phyloP scores from a whole-genome alignment of 2,329 filamentous ascomycete species.

The Pseudogymnoascus sp. region DNA sequence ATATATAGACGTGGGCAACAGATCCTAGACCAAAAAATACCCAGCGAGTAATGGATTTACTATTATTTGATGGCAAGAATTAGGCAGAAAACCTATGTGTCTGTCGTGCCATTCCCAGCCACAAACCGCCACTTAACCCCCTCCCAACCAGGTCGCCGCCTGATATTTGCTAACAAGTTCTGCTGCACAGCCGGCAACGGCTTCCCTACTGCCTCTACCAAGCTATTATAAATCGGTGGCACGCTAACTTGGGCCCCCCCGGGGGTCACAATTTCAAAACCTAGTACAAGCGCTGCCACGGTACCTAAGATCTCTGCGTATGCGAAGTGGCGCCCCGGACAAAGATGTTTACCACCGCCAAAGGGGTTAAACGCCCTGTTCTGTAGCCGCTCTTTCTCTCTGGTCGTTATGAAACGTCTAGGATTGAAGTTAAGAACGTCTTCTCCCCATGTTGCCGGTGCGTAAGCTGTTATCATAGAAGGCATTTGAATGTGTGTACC shows the following conservation, averaged over 20 bases:
- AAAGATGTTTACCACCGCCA: slow-evolving; percentile 33
- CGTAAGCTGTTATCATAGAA: slow-evolving; percentile 34
- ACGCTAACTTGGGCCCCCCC: slow-evolving; percentile 11
- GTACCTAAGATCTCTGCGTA: slow-evolving; percentile 32
- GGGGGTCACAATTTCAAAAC: slow-evolving; percentile 23
- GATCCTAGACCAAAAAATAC: neutral
- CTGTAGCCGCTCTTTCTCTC: slow-evolving; percentile 16
- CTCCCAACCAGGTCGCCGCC: slow-evolving; percentile 19
- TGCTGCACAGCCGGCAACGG: slow-evolving; percentile 15
- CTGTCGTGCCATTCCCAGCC: neutral
- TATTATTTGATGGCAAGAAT: neutral
- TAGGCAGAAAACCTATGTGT: neutral
- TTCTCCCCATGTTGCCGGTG: slow-evolving; percentile 35
- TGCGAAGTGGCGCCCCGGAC: slow-evolving; percentile 33
- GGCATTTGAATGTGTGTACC: slow-evolving; percentile 36
- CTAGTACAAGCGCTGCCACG: slow-evolving; percentile 26
- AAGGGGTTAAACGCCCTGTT: slow-evolving; percentile 31
- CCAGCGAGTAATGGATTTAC: neutral
- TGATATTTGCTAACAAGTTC: slow-evolving; percentile 11
- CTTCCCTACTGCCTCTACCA: slow-evolving; percentile 20
- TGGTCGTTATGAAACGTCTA: slow-evolving; percentile 30
- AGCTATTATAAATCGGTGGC: slow-evolving; percentile 11
- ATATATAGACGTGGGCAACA: neutral
- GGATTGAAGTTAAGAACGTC: slow-evolving; percentile 35
- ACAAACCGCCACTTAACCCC: slow-evolving; percentile 19